Evolutionary conservation across 2,329 filamentous ascomycete species (phyloP).

Genomic region (Xylaria hypoxylon): DNA sequence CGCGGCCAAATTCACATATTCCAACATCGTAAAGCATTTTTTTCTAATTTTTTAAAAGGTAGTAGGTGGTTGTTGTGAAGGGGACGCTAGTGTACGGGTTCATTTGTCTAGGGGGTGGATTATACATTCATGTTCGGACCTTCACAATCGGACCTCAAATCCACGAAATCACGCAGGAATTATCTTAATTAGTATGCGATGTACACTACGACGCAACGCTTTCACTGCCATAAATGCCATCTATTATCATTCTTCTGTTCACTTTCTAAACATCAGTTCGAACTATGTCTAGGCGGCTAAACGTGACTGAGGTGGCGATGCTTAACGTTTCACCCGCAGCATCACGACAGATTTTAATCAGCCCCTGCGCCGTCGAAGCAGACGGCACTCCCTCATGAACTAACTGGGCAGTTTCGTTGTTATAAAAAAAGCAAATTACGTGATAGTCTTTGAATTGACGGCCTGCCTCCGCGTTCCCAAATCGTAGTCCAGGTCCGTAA

Average conservation of each 20-base stretch:
- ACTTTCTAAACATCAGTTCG: conserved; percentile 21
- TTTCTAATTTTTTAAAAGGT: too few relatives aligned
- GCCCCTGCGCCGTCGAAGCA: not conserved
- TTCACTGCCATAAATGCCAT: not conserved
- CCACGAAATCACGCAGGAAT: not conserved
- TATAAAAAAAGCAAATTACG: conserved; percentile 3
- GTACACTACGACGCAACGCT: not conserved
- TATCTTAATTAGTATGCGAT: not conserved
- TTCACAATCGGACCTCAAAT: not conserved
- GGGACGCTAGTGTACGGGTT: too few relatives aligned
- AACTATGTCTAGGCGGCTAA: conserved; percentile 18
- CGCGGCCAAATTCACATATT: not conserved
- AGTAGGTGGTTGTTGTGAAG: too few relatives aligned
- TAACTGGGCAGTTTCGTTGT: conserved; percentile 1
- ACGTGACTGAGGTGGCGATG: not conserved
- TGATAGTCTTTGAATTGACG: conserved; percentile 19
- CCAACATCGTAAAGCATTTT: too few relatives aligned
- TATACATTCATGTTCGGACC: not conserved
- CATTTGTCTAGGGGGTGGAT: too few relatives aligned
- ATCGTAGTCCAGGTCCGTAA: conserved; percentile 18
- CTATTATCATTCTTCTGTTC: conserved; percentile 14
- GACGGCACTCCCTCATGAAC: not conserved
- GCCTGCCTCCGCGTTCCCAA: conserved; percentile 26
- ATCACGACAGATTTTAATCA: not conserved
- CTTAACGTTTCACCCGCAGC: not conserved